These are phyloP conservation scores for Apiosordaria backusii DNA, from an alignment of 495 filamentous ascomycete species.

Conservation along the genomic window DNA sequence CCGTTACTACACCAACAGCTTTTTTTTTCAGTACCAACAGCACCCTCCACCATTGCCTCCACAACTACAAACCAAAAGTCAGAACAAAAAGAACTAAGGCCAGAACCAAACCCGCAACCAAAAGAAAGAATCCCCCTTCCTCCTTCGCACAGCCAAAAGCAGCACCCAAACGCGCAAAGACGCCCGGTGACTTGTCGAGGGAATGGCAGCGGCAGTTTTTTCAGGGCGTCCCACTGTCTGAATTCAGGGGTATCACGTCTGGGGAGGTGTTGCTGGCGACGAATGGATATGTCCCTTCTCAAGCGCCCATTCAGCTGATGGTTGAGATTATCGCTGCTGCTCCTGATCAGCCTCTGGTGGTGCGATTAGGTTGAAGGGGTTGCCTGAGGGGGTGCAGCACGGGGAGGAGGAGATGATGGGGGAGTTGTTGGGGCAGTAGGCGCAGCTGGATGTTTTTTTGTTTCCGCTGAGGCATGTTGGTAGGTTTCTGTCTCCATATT, in stretches of 20 bases:
- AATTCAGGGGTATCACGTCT: not conserved
- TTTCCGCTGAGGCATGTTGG: not conserved
- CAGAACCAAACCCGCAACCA: not conserved
- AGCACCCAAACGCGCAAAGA: not conserved
- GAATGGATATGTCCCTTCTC: not conserved
- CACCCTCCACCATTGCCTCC: not conserved
- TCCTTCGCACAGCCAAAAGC: not conserved
- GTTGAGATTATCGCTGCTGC: not conserved
- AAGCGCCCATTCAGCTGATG: not conserved
- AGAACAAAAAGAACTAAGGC: not conserved
- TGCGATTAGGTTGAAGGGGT: not conserved
- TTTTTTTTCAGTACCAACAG: not conserved
- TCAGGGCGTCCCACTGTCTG: not conserved
- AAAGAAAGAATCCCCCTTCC: not conserved
- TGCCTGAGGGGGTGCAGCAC: not conserved
- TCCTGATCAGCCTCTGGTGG: not conserved
- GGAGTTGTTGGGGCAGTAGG: not conserved
- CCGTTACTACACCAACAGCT: not conserved
- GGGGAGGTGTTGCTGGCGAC: not conserved
- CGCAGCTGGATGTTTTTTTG: not conserved
- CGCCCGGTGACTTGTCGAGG: not conserved
- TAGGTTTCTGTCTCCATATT: not conserved
- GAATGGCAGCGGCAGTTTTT: constrained; percentile 1
- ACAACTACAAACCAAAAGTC: not conserved
- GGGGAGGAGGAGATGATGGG: not conserved